Base-by-base conservation (phyloP, 2,329 filamentous ascomycete species). In the Monilinia vaccinii-corymbosi region DNA sequence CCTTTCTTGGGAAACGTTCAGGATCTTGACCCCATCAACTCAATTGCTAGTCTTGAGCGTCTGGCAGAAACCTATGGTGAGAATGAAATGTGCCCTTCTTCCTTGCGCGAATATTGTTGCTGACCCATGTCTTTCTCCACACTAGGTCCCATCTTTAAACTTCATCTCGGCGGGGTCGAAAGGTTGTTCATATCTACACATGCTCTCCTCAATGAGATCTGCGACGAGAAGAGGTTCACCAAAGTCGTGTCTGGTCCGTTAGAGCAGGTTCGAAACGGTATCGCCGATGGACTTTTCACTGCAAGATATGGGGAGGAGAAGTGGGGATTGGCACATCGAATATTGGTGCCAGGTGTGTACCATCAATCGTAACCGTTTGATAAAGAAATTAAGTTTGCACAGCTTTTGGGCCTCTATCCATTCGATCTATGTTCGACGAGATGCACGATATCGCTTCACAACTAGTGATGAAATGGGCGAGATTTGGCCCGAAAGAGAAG, bases 371-470 rank as follows among this genome's bases (percentile, higher is more conserved):
- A n/a, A 49, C 4, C 23, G n/a, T 31, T n/a, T 38, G 7, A 46
- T 21, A 25, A 13, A 4, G 11, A 11, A 53, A 21, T 10, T 32
- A 42, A 53, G 25, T 32, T 21, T 42, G 31, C 14, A 16, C 32
- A 59, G 85, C 85, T 2, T 89, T 90, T 69, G 86, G 86, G 0
- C 87, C 87, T 0, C 71, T 89, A 25, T 78, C 81, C 1, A 89
- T 91, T 66, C 78, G 81, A 40, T 75, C 73, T 60, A 89, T 89
- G 86, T 89, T 86, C 63, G 77, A 81, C 62, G 83, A 85, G 67
- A 86, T 86, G 83, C 78, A 85, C 63, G 86, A 89, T 65, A 83
- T 89, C 62, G 80, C 84, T 5, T 77, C 78, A 0, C 86, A 89
- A 68, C 72, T 89, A 53, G 78, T 80, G 11, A 77, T 88, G 73